Base-by-base conservation (phyloP, 2,329 filamentous ascomycete genomes). In the Aulographum hederae region DNA sequence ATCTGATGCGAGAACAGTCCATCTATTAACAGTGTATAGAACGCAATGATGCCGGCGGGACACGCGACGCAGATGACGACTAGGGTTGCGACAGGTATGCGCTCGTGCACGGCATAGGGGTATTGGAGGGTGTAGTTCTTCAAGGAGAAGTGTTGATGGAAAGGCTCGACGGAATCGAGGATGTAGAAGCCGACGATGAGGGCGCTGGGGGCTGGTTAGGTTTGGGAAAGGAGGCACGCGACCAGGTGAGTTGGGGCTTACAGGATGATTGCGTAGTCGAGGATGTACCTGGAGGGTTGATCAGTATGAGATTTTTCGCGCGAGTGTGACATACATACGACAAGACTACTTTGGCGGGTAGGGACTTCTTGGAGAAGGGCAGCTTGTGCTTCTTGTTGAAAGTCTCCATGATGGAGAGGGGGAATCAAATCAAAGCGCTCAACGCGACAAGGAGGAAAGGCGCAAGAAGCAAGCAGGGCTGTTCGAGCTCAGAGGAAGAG, bases 191-290 rank as follows among this genome's bases (percentile, higher is more conserved):
- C 53, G 30, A 54, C 47, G 31, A 66, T 57, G 38, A 67, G 60
- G 37, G 56, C 52, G 38, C 66, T 70, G 44, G 17, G 28, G 18
- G 31, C 16, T 13, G 31, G 31, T 28, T 28, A 32, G 10, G 8
- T 8, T 8, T 16, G n/a, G n/a, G 21, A 10, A 13, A 25, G 10
- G 21, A 25, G 18, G 19, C 15, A n/a, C 18, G 33, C 32, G 14
- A 37, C 38, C 29, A 10, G 31, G 35, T 32, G 6, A n/a, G 21
- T 34, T 21, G 40, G 14, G 10, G 49, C 61, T 43, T 52, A 69
- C 66, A 69, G 44, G 35, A 70, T 62, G 34, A 70, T 67, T 32
- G 67, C 56, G 55, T 70, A 70, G 54, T 70, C 66, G 39, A 60
- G 49, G 37, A 69, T 58, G 43, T 70, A 70, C 21, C n/a, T n/a